These are phyloP conservation scores for Colletotrichum melonis DNA, from an alignment of 2,329 filamentous ascomycete species.

Conservation along the genomic window DNA sequence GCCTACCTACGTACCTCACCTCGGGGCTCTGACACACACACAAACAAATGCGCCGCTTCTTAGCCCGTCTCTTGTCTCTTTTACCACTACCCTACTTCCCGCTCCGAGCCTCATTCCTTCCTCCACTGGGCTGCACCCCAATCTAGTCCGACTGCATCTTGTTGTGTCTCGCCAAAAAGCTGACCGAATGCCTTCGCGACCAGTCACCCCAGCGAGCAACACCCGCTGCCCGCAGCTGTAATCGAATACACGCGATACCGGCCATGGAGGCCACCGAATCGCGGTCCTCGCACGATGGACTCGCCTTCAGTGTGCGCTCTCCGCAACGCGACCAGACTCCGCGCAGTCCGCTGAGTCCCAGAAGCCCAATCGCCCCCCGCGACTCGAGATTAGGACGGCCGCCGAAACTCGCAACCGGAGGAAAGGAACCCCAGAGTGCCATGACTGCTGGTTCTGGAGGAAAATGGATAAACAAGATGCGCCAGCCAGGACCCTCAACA, in stretches of 20 bases:
- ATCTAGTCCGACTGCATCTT: neutral
- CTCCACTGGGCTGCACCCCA: neutral
- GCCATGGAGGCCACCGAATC: slow-evolving; percentile 42
- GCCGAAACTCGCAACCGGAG: slow-evolving; percentile 37
- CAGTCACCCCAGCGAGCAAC: slow-evolving; percentile 37
- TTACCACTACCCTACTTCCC: slow-evolving; percentile 16
- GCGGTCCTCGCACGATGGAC: slow-evolving; percentile 22
- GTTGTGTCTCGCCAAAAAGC: slow-evolving; percentile 4
- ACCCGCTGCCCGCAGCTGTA: slow-evolving; percentile 34
- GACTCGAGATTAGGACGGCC: slow-evolving; percentile 36
- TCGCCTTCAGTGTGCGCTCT: slow-evolving; percentile 29
- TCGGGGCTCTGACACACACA: slow-evolving; percentile 6
- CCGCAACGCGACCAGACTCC: slow-evolving; percentile 24
- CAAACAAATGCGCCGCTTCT: slow-evolving; percentile 33
- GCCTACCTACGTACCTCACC: neutral
- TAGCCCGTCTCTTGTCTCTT: neutral
- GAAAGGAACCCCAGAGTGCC: slow-evolving; percentile 34
- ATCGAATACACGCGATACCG: slow-evolving; percentile 6
- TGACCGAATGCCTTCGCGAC: slow-evolving; percentile 31
- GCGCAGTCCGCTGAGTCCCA: slow-evolving; percentile 25
- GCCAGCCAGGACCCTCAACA: slow-evolving; percentile 39
- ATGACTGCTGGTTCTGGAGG: slow-evolving; percentile 18
- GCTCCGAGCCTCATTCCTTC: slow-evolving; percentile 3
- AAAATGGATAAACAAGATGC: slow-evolving; percentile 41
- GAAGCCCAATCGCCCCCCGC: slow-evolving; percentile 18